Percentiles rank a stretch among this genome's conserved stretches.
Conservation (phyloP, 768 basidiomycete species). For the Tulasnella sp. region DNA sequence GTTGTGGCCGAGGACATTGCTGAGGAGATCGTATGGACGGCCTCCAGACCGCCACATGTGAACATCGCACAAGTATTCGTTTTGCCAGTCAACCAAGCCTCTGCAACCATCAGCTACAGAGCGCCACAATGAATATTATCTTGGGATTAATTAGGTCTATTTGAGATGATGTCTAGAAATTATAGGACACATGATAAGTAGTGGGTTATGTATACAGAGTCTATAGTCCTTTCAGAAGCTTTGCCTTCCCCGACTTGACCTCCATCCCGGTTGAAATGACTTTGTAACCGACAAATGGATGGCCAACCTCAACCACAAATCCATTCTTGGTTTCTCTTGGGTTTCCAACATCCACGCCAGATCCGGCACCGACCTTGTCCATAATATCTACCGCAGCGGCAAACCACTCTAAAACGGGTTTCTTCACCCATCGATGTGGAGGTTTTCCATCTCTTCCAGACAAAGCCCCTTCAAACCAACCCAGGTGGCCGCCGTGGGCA, state of each 20-base stretch:
- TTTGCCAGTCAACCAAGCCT: slow-evolving; percentile 28
- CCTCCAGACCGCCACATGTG: slow-evolving; percentile 80
- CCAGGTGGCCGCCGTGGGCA: slow-evolving; percentile 14
- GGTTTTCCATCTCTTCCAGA: slow-evolving; percentile 6
- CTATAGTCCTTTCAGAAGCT: slow-evolving; percentile 11
- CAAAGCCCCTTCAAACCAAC: slow-evolving; percentile 16
- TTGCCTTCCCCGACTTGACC: slow-evolving; percentile 5
- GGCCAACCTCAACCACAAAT: slow-evolving; percentile 13
- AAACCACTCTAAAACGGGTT: slow-evolving; percentile 17
- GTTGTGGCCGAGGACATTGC: slow-evolving; percentile 81
- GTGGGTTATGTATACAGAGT: not conserved
- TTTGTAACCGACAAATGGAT: slow-evolving; percentile 9
- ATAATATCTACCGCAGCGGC: slow-evolving; percentile 12
- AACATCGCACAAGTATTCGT: slow-evolving; percentile 64
- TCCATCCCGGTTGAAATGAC: slow-evolving; percentile 6
- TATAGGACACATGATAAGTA: not conserved
- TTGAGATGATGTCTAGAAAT: not conserved
- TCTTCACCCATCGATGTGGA: slow-evolving; percentile 16
- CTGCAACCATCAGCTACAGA: slow-evolving; percentile 42
- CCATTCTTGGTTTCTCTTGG: slow-evolving; percentile 10
- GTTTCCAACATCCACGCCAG: slow-evolving; percentile 4
- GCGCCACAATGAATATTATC: too few relatives aligned
- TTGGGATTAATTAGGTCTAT: not conserved
- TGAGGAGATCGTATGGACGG: slow-evolving; percentile 96
- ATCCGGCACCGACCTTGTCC: slow-evolving; percentile 14